Percentiles rank a stretch among this genome's conserved stretches.
phyloP scores from a whole-genome alignment of 192 early-diverging fungal genomes.

The Chytriomyces sp. region DNA sequence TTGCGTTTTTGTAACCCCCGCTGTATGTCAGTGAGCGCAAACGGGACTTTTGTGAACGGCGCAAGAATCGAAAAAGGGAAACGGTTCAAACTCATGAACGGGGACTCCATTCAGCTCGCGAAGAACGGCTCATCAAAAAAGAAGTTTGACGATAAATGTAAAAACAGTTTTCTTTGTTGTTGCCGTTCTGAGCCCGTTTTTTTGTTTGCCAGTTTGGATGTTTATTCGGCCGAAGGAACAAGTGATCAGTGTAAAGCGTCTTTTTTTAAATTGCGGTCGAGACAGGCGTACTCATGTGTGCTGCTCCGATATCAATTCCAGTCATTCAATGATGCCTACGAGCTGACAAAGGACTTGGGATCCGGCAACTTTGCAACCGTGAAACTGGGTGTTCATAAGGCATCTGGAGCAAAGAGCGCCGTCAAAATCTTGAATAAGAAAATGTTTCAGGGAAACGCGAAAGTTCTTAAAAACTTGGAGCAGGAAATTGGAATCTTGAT shows the following conservation, averaged over 20 bases:
- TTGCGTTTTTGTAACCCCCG: neutral
- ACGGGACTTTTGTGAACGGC: conserved; percentile 75
- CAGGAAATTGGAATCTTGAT: conserved; percentile 71
- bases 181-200: neutral
- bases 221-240: conserved; percentile 21
- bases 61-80: conserved; percentile 55
- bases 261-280: no score
- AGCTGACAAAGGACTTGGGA: conserved; percentile 28
- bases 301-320: neutral
- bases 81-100: conserved; percentile 59
- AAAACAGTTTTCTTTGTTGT: neutral
- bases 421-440: conserved; percentile 76
- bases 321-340: conserved; percentile 35
- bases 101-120: conserved; percentile 69
- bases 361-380: conserved; percentile 77
- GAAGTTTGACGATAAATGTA: conserved; percentile 40
- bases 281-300: neutral
- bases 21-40: conserved; percentile 51
- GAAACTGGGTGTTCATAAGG: conserved; percentile 60
- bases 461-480: conserved; percentile 68
- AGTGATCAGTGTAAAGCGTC: neutral
- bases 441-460: conserved; percentile 56
- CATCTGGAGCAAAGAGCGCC: conserved; percentile 64
- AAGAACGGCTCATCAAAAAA: conserved; percentile 38
- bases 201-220: conserved; percentile 32